Evolutionary conservation across 2,329 filamentous ascomycete genomes (phyloP).

Genomic region (Fusarium haematococcum): DNA sequence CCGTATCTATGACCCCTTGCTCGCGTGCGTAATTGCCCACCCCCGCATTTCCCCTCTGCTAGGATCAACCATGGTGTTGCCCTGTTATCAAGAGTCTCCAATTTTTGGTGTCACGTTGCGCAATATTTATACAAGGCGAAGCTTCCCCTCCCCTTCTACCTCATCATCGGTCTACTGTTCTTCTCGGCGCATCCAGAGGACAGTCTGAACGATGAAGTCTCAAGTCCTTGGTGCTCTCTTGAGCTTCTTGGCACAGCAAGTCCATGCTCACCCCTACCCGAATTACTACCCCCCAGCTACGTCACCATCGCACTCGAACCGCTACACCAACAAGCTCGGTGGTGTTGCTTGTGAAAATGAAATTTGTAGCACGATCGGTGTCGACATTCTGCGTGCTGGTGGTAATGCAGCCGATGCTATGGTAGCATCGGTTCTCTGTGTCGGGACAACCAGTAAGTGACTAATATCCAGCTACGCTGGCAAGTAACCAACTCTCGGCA

Average conservation of each 20-base stretch:
- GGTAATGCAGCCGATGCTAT: constrained; percentile 76
- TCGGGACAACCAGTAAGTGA: constrained; percentile 64
- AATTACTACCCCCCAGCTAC: constrained; percentile 22
- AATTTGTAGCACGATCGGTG: constrained; percentile 71
- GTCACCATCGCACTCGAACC: constrained; percentile 2
- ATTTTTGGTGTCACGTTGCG: neutral
- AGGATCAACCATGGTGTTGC: neutral
- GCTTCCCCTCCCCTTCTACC: neutral
- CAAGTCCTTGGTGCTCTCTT: constrained; percentile 7
- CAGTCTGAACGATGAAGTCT: constrained; percentile 7
- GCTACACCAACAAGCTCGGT: constrained; percentile 52
- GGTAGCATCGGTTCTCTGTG: constrained; percentile 73
- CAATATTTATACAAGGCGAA: neutral
- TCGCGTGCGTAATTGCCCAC: neutral
- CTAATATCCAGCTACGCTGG: neutral
- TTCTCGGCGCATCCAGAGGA: neutral
- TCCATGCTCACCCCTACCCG: constrained; percentile 11
- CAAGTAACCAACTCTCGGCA: neutral
- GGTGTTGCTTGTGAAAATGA: constrained; percentile 72
- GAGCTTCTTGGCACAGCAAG: constrained; percentile 11
- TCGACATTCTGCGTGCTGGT: constrained; percentile 66
- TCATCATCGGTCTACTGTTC: neutral
- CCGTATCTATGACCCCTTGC: neutral
- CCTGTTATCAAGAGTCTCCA: neutral
- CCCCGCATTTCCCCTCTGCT: constrained; percentile 11